Base-by-base conservation (phyloP, 176 grass and related monocot species). In the Musa itinerans region DNA sequence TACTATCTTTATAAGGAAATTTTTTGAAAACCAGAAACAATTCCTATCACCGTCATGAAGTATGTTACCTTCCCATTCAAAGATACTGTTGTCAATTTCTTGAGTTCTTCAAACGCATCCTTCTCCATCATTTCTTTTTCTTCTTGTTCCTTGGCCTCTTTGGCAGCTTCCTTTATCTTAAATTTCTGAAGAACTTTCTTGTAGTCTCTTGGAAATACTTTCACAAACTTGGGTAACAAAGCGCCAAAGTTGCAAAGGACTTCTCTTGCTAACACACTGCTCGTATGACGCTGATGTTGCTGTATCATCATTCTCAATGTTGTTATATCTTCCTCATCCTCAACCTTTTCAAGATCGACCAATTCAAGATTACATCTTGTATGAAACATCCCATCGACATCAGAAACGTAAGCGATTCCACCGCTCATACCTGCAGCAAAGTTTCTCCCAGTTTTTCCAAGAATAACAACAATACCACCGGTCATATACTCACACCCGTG, bases 401-500 rank as follows among this genome's bases (percentile, higher is more conserved):
- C 91, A 74, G 89, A 85, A 83, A 99, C 86, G 86, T 92, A 99
- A 58, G 88, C 95, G 25, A 94, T 74, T 65, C 95, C 91, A 72
- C 95, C 95, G 65, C 95, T 99, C 95, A 99, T 99, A 11, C 95
- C 95, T 49, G 95, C 95, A 69, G 95, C 95, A 89, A 99, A 99
- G 65, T 99, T 99, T 53, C 95, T 88, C 69, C 95, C 95, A 68
- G 95, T 99, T 88, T 78, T 92, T 52, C 95, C 91, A 53, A 99
- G 86, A 56, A 99, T 88, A 58, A 92, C 95, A 71, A 89, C 90
- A 82, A 63, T 86, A 73, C 91, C 95, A 63, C 95, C 95, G 63
- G 95, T 99, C 95, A 99, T 99, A 74, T 99, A 99, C 86, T 99
- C 95, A 4, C 95, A 99, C 65, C 95, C 95, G 82, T 99, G 95